Base-by-base conservation (phyloP, 179 eudicot species). In the Silene noctiflora region DNA sequence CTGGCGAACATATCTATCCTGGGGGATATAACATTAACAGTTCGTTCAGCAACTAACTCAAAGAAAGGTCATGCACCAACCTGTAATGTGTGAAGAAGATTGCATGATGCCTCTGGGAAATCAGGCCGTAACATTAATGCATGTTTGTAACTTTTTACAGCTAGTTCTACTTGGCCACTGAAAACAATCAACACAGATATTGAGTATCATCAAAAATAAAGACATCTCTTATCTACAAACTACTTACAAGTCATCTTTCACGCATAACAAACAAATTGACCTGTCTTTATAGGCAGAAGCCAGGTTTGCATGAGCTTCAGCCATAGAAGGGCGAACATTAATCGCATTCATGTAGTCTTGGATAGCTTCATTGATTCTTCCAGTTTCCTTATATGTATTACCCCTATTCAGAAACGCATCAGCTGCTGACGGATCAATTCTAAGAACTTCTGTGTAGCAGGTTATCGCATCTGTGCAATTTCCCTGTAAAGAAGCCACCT, bases 261-360 rank as follows among this genome's bases (percentile, higher is more conserved):
- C 31, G 66, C 61, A 1, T 53, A 33, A 76, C 44, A 66, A 21
- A 39, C 6, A 46, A 46, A 56, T 19, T 74, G 79, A 93, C 99
- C 99, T 96, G 82, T 93, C 98, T 75, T 93, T 96, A 59, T 93
- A 93, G 74, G 97, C 99, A 71, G 98, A 96, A 76, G 99, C 99
- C 84, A 96, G 81, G 86, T 93, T 93, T 67, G 97, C 98, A 87
- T 93, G 99, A 87, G 98, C 98, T 84, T 96, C 99, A 61, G 99
- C 96, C 97, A 93, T 90, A 75, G 84, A 74, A 71, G 99, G 99
- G 11, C 98, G 90, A 62, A 88, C 85, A 59, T 83, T 81, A 81
- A 96, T 90, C 59, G 98, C 99, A 85, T 83, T 88, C 31, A 76
- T 33, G 79, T 96, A 96, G 65, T 96, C 99, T 78, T 96, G 99